Evolutionary conservation across 2,329 filamentous ascomycete genomes (phyloP).

Genomic region (Tolypocladium amazonense): DNA sequence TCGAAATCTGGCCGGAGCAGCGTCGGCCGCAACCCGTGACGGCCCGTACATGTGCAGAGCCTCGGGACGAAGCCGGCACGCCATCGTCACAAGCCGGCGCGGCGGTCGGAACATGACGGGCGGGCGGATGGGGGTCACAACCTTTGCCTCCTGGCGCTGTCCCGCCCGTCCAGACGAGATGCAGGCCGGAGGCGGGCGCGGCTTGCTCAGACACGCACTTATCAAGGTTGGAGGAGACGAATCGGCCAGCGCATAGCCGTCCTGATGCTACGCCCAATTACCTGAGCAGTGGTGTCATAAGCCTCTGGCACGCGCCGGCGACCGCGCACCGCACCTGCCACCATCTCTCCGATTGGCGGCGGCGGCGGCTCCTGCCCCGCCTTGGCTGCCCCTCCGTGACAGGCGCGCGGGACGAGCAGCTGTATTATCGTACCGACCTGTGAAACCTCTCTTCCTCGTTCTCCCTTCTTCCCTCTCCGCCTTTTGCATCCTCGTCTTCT

Average conservation of each 20-base stretch:
- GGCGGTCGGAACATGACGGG: not conserved
- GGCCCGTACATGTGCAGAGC: not conserved
- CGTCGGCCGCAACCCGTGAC: not conserved
- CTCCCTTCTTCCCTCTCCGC: not conserved
- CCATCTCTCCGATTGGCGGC: conserved; percentile 1
- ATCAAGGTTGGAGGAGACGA: not conserved
- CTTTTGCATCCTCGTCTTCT: not conserved
- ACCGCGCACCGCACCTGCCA: not conserved
- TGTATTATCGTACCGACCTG: not conserved
- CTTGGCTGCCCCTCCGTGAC: not conserved
- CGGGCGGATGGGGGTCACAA: no score
- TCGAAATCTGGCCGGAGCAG: not conserved
- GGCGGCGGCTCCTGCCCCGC: not conserved
- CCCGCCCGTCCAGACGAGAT: not conserved
- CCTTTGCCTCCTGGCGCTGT: not conserved
- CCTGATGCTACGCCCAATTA: not conserved
- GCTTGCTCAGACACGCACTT: not conserved
- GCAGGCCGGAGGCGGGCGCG: not conserved
- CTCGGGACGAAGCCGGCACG: not conserved
- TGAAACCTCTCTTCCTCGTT: not conserved
- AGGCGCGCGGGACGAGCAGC: not conserved
- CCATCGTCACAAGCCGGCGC: not conserved
- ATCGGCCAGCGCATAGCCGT: not conserved
- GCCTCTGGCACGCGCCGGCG: not conserved
- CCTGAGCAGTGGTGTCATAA: not conserved